Evolutionary conservation across 352 stramenopile species (phyloP).

Genomic region (Plasmopara halstedii): DNA sequence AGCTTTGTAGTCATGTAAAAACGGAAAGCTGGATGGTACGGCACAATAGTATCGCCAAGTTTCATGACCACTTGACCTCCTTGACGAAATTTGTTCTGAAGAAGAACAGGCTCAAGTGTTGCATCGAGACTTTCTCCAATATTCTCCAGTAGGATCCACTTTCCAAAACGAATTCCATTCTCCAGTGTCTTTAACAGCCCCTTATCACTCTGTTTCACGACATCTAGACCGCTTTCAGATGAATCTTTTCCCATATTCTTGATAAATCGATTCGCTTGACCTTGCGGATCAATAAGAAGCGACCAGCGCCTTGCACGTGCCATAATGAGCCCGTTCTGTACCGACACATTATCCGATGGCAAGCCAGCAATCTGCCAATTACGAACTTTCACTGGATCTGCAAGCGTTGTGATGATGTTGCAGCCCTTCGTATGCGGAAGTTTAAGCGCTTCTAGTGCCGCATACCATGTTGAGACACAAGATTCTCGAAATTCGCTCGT

Average conservation of each 20-base stretch:
- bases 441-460: constrained; percentile 48
- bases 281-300: constrained; percentile 89
- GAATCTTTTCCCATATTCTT: constrained; percentile 87
- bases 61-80: constrained; percentile 91
- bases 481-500: constrained; percentile 88
- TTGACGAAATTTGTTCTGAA: constrained; percentile 91
- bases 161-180: constrained; percentile 90
- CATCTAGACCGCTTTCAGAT: constrained; percentile 79
- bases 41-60: constrained; percentile 86
- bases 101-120: constrained; percentile 84
- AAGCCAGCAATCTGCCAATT: constrained; percentile 89
- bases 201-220: constrained; percentile 79
- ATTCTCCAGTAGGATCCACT: constrained; percentile 88
- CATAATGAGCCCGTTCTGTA: constrained; percentile 93
- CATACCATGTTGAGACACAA: constrained; percentile 82
- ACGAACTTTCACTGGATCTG: constrained; percentile 86
- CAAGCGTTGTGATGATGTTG: constrained; percentile 85
- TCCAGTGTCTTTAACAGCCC: constrained; percentile 80
- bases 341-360: constrained; percentile 84
- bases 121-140: constrained; percentile 84
- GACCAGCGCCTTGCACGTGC: constrained; percentile 83
- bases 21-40: constrained; percentile 85
- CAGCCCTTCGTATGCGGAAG: constrained; percentile 81
- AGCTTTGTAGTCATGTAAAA: constrained; percentile 94
- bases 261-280: constrained; percentile 90